Base-by-base conservation (phyloP, 306 rosid genomes). In the Arachis stenosperma region DNA sequence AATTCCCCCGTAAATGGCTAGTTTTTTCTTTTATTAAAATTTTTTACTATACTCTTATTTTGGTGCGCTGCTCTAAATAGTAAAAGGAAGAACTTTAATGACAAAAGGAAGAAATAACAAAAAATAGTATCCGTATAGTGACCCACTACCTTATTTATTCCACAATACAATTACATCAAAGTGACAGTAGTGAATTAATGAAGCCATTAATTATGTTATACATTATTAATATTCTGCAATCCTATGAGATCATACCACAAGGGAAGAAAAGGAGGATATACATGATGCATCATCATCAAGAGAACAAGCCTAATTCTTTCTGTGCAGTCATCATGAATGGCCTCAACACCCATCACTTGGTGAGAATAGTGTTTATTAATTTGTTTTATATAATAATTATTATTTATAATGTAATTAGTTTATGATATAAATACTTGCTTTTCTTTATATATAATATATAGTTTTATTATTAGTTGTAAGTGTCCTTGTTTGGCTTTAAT, bases 261-360 rank as follows among this genome's bases (percentile, higher is more conserved):
- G 47, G 12, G 7, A 12, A 44, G 9, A 15, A 22, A 8, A 72
- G 72, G 82, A 70, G 27, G 27, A 22, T 22, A 22, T 22, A 22
- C 27, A 22, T 22, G 27, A 22, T 22, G 27, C 27, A 22, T 22
- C 27, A 73, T 27, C 15, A n/a, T 50, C 47, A 57, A 6, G 53
- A 52, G 11, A 13, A 74, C 61, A 66, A 43, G 14, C 79, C 70
- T 22, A 22, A 22, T 52, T 43, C 56, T 63, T 83, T 83, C 82
- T 48, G 54, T 29, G 12, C 47, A 41, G 14, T 83, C 75, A 68
- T 71, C 61, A 57, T 29, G 70, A 29, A 55, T 30, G 51, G 60
- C 41, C 29, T 6, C 15, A 79, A 59, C 76, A 54, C 58, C 62
- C 70, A 76, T 6, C 33, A 3, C 27, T 3, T 66, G 82, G 84